Evolutionary conservation across 2,329 filamentous ascomycete species (phyloP), one percentile per base, ranked within the genome.

Genomic region (Scolecobasidium constrictum): DNA sequence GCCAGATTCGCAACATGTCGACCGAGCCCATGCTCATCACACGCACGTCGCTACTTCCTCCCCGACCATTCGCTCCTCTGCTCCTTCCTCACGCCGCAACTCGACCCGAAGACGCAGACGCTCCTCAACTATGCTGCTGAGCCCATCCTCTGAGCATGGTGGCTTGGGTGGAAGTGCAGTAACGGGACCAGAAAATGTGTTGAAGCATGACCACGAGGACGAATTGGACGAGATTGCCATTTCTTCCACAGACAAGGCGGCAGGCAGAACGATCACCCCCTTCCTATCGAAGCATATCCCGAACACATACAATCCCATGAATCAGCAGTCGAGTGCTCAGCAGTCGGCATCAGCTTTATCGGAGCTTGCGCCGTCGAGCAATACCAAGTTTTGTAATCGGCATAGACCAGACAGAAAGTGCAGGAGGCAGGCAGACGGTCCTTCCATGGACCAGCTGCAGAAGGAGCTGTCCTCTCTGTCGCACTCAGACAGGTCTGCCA

Each of bases 331-430:
- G n/a, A n/a, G n/a, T n/a, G n/a, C n/a, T n/a, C n/a, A n/a, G n/a
- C n/a, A n/a, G 26, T n/a, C 9, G n/a, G 26, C 9, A 31, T n/a
- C 9, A 31, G 64, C 66, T 5, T 61, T 64, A 41, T 59, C 65
- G 31, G 57, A 63, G 47, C 62, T 61, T 52, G 44, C 53, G 45
- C 51, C 55, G 43, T 58, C 78, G 48, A 74, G 72, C 26, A 94
- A 88, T 59, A 93, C 86, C 52, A 92, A 85, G 60, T 96, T 83
- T 66, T 98, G 92, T 66, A 98, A 98, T 62, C 81, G 92, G 44
- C 92, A 98, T 62, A 75, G 85, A 42, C 92, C 92, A 2, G 92
- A 96, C 61, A 78, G 90, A 42, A 94, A 95, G 65, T 98, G 92
- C 65, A 75, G 88, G 47, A 78, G 87, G 47, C 86, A 93, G 48